Evolutionary conservation across 768 basidiomycete species (phyloP).

Genomic region (Hypholoma fasciculare): DNA sequence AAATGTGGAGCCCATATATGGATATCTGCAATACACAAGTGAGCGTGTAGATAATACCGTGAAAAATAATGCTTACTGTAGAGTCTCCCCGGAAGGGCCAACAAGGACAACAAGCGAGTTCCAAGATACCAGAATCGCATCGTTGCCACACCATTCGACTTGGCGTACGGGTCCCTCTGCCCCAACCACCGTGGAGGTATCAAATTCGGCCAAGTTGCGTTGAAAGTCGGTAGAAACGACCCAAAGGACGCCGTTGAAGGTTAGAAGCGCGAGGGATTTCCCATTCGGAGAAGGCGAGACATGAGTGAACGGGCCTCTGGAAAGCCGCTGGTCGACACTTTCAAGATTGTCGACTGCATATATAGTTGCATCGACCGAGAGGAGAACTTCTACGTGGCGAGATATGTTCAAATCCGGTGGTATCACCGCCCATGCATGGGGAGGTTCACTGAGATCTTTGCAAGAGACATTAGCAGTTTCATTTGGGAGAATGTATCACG

Average conservation of each 20-base stretch:
- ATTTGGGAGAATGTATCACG: conserved; percentile 9
- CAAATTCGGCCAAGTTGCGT: conserved; percentile 84
- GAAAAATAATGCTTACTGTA: conserved; percentile 57
- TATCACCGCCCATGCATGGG: conserved; percentile 84
- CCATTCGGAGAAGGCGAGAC: conserved; percentile 93
- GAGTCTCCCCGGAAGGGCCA: conserved; percentile 87
- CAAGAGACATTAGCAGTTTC: background rate
- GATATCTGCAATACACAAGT: conserved; percentile 52
- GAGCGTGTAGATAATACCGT: background rate
- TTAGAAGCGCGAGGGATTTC: conserved; percentile 85
- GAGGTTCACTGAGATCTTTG: conserved; percentile 74
- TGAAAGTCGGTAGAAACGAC: conserved; percentile 96
- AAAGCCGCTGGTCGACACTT: conserved; percentile 82
- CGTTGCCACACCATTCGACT: conserved; percentile 96
- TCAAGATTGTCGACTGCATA: conserved; percentile 88
- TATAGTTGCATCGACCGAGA: conserved; percentile 81
- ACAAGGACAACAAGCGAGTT: conserved; percentile 74
- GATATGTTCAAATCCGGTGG: conserved; percentile 89
- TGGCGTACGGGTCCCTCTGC: conserved; percentile 63
- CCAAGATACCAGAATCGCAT: conserved; percentile 90
- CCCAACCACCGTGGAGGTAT: conserved; percentile 56
- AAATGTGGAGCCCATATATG: conserved; percentile 73
- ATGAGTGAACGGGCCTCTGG: conserved; percentile 86
- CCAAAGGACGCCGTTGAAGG: conserved; percentile 73
- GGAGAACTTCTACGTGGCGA: conserved; percentile 85